phyloP scores from a whole-genome alignment of 345 rosid genomes.

The Gossypium arboreum region DNA sequence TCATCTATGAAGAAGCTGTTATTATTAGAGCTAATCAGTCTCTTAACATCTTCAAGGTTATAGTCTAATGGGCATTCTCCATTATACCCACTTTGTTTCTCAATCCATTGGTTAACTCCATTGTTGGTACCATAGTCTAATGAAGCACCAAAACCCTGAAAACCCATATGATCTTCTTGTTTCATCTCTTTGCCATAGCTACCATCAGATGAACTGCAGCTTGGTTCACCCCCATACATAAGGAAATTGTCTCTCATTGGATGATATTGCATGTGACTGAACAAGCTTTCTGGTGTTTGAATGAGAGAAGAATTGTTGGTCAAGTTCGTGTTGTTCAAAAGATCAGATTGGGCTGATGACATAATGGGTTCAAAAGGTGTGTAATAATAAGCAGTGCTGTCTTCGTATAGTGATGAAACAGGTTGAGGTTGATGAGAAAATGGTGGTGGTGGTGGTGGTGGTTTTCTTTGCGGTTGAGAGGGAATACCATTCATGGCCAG shows the following conservation, averaged over 20 bases:
- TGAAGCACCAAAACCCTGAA: slow-evolving; percentile 22
- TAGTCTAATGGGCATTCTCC: slow-evolving; percentile 35
- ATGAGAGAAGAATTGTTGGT: background rate
- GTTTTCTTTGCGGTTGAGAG: slow-evolving; percentile 42
- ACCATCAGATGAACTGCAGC: slow-evolving; percentile 60
- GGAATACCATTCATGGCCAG: slow-evolving; percentile 30
- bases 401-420: slow-evolving; percentile 25
- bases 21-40: slow-evolving; percentile 40
- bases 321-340: slow-evolving; percentile 14
- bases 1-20: slow-evolving; percentile 40
- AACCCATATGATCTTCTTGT: slow-evolving; percentile 44
- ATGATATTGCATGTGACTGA: slow-evolving; percentile 33
- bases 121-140: slow-evolving; percentile 23
- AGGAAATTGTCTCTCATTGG: slow-evolving; percentile 34
- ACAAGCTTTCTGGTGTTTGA: slow-evolving; percentile 23
- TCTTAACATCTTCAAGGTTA: slow-evolving; percentile 62
- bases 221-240: slow-evolving; percentile 33
- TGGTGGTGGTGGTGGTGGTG: slow-evolving; percentile 35
- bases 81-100: slow-evolving; percentile 34
- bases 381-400: slow-evolving; percentile 17
- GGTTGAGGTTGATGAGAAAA: slow-evolving; percentile 26
- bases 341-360: slow-evolving; percentile 14
- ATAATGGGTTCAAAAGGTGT: slow-evolving; percentile 26
- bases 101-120: slow-evolving; percentile 31
- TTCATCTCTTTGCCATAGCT: slow-evolving; percentile 44